Conservation (phyloP, 2,329 filamentous ascomycete species). For the Anthostomella pinea region DNA sequence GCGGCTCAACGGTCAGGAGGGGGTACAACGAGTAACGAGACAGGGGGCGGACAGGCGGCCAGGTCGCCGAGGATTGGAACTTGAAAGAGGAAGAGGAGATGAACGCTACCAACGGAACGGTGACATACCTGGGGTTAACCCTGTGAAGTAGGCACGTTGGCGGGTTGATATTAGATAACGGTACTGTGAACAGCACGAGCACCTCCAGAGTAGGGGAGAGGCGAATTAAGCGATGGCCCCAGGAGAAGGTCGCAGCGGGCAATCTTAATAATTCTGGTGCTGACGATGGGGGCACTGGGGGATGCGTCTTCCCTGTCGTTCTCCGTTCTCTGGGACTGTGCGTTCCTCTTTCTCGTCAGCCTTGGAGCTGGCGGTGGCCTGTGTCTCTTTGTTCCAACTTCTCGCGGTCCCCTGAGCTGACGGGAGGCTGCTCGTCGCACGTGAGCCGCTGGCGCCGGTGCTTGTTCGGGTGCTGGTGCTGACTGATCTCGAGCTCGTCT, state of each 20-base stretch:
- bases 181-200: too few species aligned
- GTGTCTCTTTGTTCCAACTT: neutral
- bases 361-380: too few species aligned
- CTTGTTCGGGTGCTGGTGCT: too few species aligned
- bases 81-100: too few species aligned
- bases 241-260: constrained; percentile 17
- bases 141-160: too few species aligned
- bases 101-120: constrained; percentile 7
- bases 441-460: too few species aligned
- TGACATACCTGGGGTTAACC: constrained; percentile 1
- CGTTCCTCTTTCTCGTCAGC: neutral
- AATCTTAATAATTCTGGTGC: constrained; percentile 27
- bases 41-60: neutral
- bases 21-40: neutral
- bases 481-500: too few species aligned
- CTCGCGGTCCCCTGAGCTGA: too few species aligned
- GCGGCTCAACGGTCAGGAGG: constrained; percentile 8
- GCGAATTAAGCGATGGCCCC: constrained; percentile 8
- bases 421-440: too few species aligned
- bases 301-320: neutral
- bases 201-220: too few species aligned
- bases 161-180: too few species aligned
- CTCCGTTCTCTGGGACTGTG: neutral
- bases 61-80: neutral
- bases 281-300: constrained; percentile 4